These are phyloP conservation scores for Monilinia polystroma DNA, from an alignment of 2,329 filamentous ascomycete genomes.

Conservation along the genomic window DNA sequence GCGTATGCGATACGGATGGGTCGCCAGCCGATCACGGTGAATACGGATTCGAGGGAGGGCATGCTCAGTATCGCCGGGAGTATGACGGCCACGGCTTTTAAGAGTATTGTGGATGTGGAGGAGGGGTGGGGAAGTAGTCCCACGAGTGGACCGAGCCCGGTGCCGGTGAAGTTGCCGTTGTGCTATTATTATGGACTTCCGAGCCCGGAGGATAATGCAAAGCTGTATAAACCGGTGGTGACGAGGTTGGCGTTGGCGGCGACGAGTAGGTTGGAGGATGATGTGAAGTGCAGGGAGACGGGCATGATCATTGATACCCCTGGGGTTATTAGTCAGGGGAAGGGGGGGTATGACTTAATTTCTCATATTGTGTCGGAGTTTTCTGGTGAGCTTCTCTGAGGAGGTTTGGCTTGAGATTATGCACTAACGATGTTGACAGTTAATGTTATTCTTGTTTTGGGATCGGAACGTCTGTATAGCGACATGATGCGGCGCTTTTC, in stretches of 20 bases:
- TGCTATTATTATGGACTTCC: constrained; percentile 84
- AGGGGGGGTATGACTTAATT: constrained; percentile 71
- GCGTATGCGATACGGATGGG: constrained; percentile 75
- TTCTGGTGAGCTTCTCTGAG: constrained; percentile 47
- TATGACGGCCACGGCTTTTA: constrained; percentile 81
- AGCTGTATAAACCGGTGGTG: constrained; percentile 70
- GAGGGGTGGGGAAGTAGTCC: constrained; percentile 88
- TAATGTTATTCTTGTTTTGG: constrained; percentile 78
- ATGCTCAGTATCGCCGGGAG: constrained; percentile 77
- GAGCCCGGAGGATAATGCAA: constrained; percentile 68
- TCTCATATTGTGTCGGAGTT: constrained; percentile 74
- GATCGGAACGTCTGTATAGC: constrained; percentile 72
- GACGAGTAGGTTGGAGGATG: constrained; percentile 73
- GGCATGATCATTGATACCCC: constrained; percentile 87
- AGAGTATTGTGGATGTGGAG: constrained; percentile 82
- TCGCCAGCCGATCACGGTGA: constrained; percentile 76
- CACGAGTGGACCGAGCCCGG: constrained; percentile 81
- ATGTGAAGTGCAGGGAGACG: constrained; percentile 65
- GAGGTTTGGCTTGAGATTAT: background rate
- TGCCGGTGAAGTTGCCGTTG: constrained; percentile 88
- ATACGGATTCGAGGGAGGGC: constrained; percentile 78
- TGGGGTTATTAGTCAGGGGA: constrained; percentile 64
- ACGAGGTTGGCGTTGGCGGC: constrained; percentile 77
- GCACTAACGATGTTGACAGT: constrained; percentile 45
- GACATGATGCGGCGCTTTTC: constrained; percentile 72